Conservation (phyloP, 805 yeast species). For the Zygosaccharomyces pseudorouxii region DNA sequence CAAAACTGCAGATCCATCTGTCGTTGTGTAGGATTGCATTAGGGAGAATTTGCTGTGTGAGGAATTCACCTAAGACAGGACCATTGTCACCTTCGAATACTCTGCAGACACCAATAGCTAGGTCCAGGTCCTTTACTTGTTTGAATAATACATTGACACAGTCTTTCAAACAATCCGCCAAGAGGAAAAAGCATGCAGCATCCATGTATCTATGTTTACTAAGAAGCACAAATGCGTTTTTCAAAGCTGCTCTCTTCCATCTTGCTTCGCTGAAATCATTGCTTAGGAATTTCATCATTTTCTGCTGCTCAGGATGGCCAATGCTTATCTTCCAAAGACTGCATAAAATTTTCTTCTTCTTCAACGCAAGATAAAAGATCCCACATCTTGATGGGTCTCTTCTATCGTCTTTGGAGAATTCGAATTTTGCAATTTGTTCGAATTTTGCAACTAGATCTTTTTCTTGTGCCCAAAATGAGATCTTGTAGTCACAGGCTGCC, state of each 20-base stretch:
- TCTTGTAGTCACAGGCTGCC: conserved; percentile 52
- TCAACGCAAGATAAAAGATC: conserved; percentile 70
- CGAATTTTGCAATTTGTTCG: conserved; percentile 69
- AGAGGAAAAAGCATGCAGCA: conserved; percentile 83
- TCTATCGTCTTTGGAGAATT: conserved; percentile 50
- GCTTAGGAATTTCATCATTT: conserved; percentile 69
- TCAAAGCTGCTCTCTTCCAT: conserved; percentile 85
- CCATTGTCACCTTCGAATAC: conserved; percentile 64
- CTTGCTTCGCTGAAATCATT: conserved; percentile 72
- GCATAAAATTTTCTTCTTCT: conserved; percentile 66
- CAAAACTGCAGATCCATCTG: conserved; percentile 79
- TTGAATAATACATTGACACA: conserved; percentile 67
- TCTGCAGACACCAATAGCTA: conserved; percentile 80
- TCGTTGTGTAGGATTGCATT: conserved; percentile 58
- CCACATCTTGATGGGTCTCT: conserved; percentile 74
- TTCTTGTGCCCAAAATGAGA: conserved; percentile 65
- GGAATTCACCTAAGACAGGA: conserved; percentile 45
- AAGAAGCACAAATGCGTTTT: conserved; percentile 85
- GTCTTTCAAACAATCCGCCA: conserved; percentile 73
- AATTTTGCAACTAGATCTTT: conserved; percentile 46
- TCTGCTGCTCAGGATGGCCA: conserved; percentile 75
- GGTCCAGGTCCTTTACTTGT: conserved; percentile 60
- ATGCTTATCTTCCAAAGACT: conserved; percentile 79
- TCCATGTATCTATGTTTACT: conserved; percentile 84
- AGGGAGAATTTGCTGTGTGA: conserved; percentile 52